Evolutionary conservation across 306 rosid species (phyloP).

Genomic region (Phaseolus lunatus): DNA sequence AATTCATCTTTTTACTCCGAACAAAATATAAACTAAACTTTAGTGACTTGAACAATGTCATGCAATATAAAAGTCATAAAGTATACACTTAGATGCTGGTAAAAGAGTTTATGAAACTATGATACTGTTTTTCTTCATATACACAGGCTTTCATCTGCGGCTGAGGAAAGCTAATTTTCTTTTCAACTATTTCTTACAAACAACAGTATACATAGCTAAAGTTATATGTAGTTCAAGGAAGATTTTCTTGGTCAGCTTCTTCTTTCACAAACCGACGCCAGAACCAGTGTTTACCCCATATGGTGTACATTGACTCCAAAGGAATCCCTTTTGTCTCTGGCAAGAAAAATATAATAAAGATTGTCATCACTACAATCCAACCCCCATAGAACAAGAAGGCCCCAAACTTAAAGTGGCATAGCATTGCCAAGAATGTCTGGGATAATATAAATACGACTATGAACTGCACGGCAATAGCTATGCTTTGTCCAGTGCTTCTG

Average conservation of each 20-base stretch:
- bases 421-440: conserved; percentile 72
- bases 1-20: too few relatives aligned
- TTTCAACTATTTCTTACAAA: neutral
- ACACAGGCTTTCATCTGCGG: neutral
- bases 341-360: conserved; percentile 56
- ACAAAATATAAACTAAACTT: too few relatives aligned
- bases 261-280: conserved; percentile 59
- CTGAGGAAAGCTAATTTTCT: neutral
- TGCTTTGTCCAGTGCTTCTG: conserved; percentile 59
- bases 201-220: neutral
- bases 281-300: conserved; percentile 73
- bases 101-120: neutral
- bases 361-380: conserved; percentile 65
- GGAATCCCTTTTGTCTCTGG: conserved; percentile 80
- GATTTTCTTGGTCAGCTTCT: conserved; percentile 11
- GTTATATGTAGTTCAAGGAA: conserved; percentile 21
- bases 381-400: conserved; percentile 68
- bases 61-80: too few relatives aligned
- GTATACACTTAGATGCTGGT: neutral
- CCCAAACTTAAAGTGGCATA: conserved; percentile 70
- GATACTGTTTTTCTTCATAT: neutral
- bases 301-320: conserved; percentile 49
- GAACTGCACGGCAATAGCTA: conserved; percentile 56
- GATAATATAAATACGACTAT: conserved; percentile 57
- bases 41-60: too few relatives aligned